A percentile compares a stretch with the other conserved stretches of the same genome.
Evolutionary conservation across 1,284 basidiomycete species (phyloP).

Genomic region (Veloporphyrellus conicus): DNA sequence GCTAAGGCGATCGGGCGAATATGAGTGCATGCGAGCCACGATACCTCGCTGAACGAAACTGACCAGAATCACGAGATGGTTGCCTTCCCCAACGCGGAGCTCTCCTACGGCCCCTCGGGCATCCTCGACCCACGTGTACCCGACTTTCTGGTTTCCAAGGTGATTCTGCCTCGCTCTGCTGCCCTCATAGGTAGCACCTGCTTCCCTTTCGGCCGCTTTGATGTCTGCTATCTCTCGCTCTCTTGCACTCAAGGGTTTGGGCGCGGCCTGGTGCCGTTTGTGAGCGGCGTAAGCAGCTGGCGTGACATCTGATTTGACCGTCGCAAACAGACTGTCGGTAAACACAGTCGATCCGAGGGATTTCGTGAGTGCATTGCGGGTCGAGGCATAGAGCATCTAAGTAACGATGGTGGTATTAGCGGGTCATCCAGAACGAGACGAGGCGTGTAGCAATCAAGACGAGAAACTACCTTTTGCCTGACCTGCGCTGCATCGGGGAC

Average conservation of each 20-base stretch:
- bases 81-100: conserved; percentile 48
- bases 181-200: conserved; percentile 52
- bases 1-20: conserved; percentile 36
- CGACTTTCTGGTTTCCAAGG: conserved; percentile 50
- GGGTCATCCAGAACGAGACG: background rate
- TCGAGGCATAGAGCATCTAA: conserved; percentile 92
- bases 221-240: conserved; percentile 80
- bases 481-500: conserved; percentile 73
- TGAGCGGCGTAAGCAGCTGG: conserved; percentile 71
- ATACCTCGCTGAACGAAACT: background rate
- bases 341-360: conserved; percentile 74
- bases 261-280: conserved; percentile 65
- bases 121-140: conserved; percentile 61
- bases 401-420: background rate
- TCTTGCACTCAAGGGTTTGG: conserved; percentile 73
- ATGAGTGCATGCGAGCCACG: background rate
- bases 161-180: conserved; percentile 53
- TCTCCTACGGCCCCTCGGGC: conserved; percentile 60
- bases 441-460: background rate
- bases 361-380: conserved; percentile 69
- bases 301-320: conserved; percentile 64
- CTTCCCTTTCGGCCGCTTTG: conserved; percentile 63
- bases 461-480: conserved; percentile 61
- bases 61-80: conserved; percentile 62
- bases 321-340: conserved; percentile 78